Base-by-base conservation (phyloP, 1,139 yeast genomes). In the Zygosaccharomyces pseudobailii region DNA sequence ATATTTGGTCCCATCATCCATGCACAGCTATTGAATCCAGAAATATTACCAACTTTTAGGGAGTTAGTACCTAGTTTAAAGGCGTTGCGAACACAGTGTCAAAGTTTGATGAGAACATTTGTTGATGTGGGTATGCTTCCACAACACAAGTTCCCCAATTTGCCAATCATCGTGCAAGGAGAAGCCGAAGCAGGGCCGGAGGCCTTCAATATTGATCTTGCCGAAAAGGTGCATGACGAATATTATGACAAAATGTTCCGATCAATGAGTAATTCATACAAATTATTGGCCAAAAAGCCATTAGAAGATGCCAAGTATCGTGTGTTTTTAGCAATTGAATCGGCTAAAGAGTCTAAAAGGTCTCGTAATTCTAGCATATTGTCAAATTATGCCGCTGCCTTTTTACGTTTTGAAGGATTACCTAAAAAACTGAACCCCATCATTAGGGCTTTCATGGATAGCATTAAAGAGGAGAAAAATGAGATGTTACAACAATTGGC, bases 111-210 rank as follows among this genome's bases (percentile, higher is more conserved):
- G 56, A 82, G 83, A 50, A 82, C 86, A 2, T 88, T 90, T 65
- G 77, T 82, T 30, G 89, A 84, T 42, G 76, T 76, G 27, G 96
- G 94, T 5, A 84, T 84, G 65, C 67, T 89, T 17, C 73, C 94
- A 2, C 79, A 82, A n/a, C 75, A 79, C 35, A 87, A 86, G 63
- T 68, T 89, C 10, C 97, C 97, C 0, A 86, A 81, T 49, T 68
- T 94, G 30, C 95, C 98, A 0, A 82, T 88, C 5, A 82, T 90
- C 17, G 96, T 90, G 4, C 94, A 88, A 65, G 98, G 98, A 31
- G 98, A 92, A 63, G 74, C 82, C 1, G 96, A 87, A 53, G 96
- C 97, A 4, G 97, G 97, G 1, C 90, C 96, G 0, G 90, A 84
- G 56, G 97, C 97, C 0, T 94, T 94, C 67, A 79, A 88, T 8